Base-by-base conservation (phyloP, 371 early-diverging fungal species). In the Mucor saturninus region DNA sequence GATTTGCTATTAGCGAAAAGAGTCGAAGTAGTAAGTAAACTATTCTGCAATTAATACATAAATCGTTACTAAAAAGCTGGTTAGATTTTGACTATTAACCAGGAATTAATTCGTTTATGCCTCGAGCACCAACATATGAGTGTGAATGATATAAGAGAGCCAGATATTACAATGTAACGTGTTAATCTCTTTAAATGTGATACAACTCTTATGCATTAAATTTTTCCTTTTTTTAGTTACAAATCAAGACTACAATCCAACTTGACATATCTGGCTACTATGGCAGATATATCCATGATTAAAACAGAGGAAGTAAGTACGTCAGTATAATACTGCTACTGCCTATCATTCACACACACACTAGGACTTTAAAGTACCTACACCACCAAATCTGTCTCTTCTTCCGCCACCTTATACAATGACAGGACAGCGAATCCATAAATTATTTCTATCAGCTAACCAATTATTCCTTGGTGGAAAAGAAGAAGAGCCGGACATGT, bases 231-330 rank as follows among this genome's bases (percentile, higher is more conserved):
- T 39, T 79, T 9, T 37, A 56, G 82, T 54, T 85, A 85, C 65
- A 81, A 82, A 71, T 45, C 71, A 30, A 73, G 81, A 45, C 62
- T 85, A 31, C 86, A 83, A 60, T 76, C 79, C 2, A 85, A 85
- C 59, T 61, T 85, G 15, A 77, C 81, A 5, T 85, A 83, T 60
- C 69, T 85, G 21, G 83, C 86, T 15, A 80, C 83, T 2, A 81
- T 83, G 72, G 86, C 83, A 35, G 86, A 85, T 71, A 73, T 80
- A 49, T 79, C 80, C 26, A 75, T 76, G 70, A 68, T 74, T 5
- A 80, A 83, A 50, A 77, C 83, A 13, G 79, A 75, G 51, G 77
- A 82, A 35, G 86, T 83, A 73, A 72, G 15, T 26, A 28, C 43
- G 4, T 14, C 5, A 42, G 43, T 42, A n/a, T 10, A 42, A 42